Evolutionary conservation across 495 filamentous ascomycete species (phyloP), one percentile per base, ranked within the genome.

Genomic region (Podospora fimiseda): DNA sequence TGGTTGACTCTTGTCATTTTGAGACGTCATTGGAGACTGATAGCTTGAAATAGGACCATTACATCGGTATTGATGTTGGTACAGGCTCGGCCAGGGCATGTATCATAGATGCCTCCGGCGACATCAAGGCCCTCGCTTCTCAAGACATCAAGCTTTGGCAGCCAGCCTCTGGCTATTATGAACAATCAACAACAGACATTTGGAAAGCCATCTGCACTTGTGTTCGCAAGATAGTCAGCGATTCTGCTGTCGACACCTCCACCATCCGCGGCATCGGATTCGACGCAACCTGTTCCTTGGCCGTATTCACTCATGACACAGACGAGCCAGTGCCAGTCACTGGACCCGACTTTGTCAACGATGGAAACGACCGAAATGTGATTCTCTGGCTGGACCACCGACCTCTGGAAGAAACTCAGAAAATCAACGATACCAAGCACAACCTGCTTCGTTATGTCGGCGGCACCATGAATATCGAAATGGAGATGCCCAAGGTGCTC

Each of bases 121-220:
- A 95, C 57, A 96, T 98, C 69, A 88, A 94, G 48, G 93, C 88
- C 5, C 72, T 96, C 56, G 89, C 91, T 15, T 86, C 89, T 2
- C 85, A 96, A 62, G 85, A 92, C 56, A 98, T 96, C 70, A 84
- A 88, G 47, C 80, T 95, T 24, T 96, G 93, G 93, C 87, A 96
- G 69, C 90, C 89, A n/a, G 77, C 89, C 61, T 81, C 84, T 20
- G 7, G 27, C 16, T 16, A 8, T n/a, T 53, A 95, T 89, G 93
- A 98, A 75, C 93, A 98, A 91, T 96, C 92, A 15, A 98, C 93
- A 1, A 86, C 80, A 45, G 89, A 98, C 69, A 97, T 97, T 58
- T 98, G 93, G 93, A 77, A 80, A 44, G 86, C 87, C 64, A 93
- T 98, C 64, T 93, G 89, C 65, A 70, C 74, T 47, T 90, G 88